A percentile compares a stretch with the other conserved stretches of the same genome.
These are phyloP conservation scores for Incumbomyces lentus DNA, from an alignment of 2,329 filamentous ascomycete genomes.

Conservation along the genomic window DNA sequence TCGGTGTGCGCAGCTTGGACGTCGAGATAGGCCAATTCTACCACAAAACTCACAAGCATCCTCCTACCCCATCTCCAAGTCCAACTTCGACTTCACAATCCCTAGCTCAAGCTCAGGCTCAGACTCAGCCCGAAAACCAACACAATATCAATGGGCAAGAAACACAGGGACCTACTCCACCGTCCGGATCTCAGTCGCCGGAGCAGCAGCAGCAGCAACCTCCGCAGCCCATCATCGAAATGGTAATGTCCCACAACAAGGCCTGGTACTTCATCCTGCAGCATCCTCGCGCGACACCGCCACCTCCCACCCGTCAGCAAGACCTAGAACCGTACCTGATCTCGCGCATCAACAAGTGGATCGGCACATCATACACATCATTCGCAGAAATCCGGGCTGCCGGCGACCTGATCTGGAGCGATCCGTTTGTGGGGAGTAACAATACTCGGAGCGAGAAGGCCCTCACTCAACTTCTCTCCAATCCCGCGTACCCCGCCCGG, in stretches of 20 bases:
- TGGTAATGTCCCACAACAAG: not conserved
- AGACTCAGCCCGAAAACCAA: too few species aligned
- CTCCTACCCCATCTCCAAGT: too few species aligned
- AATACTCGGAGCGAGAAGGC: too few species aligned
- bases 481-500: slow-evolving; percentile 74
- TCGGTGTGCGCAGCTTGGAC: not conserved
- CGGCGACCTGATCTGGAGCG: not conserved
- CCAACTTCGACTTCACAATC: too few species aligned
- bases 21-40: not conserved
- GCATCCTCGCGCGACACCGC: not conserved
- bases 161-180: too few species aligned
- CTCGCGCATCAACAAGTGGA: not conserved
- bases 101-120: too few species aligned
- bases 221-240: not conserved
- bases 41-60: not conserved
- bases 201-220: too few species aligned
- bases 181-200: too few species aligned
- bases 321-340: not conserved
- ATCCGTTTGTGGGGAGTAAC: not conserved
- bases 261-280: not conserved
- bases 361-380: not conserved
- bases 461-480: slow-evolving; percentile 80
- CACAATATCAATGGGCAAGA: too few species aligned
- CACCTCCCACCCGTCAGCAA: not conserved
- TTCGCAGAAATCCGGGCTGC: not conserved